Base-by-base conservation (phyloP, 2,329 filamentous ascomycete species). In the Colletotrichum caudatum region DNA sequence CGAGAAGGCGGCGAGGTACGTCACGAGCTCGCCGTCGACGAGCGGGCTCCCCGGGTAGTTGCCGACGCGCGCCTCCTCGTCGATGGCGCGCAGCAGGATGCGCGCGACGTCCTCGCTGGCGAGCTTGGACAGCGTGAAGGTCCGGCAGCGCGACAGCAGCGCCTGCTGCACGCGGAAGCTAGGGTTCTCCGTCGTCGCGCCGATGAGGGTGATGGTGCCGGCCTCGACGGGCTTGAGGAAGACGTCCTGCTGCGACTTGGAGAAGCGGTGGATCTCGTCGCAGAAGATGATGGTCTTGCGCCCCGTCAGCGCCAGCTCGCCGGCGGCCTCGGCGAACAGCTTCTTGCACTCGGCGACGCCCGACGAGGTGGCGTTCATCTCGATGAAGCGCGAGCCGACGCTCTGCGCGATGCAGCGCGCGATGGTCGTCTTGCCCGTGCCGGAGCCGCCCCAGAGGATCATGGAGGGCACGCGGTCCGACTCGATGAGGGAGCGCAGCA, bases 251-350 rank as follows among this genome's bases (percentile, higher is more conserved):
- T 98, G 96, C 0, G 91, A 88, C 82, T 97, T 98, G 76, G 89
- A 93, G 84, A 97, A 97, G 37, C 95, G 87, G 81, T 97, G 94
- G 59, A 98, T 96, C 84, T 98, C 96, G 82, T 99, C 96, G 83
- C 95, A 98, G 80, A 99, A 99, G 74, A 99, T 90, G 74, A 99
- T 97, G 0, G 96, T 98, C 82, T 93, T 95, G 73, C 94, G 88
- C 1, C 95, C 95, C 0, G 94, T 97, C 63, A 98, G 84, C 1
- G 86, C 84, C 58, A 94, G 83, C 79, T 98, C 96, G 77, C 91
- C 93, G 71, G 89, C 90, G 0, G 96, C 95, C 75, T 98, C 94
- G 29, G 86, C 84, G 77, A 98, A 98, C 66, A 98, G 87, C 84
- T 94, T 96, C 83, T 98, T 97, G 86, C 93, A 95, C 80, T 98